phyloP scores from a whole-genome alignment of 2,329 filamentous ascomycete species.

The Dryadomyces quercivorus region DNA sequence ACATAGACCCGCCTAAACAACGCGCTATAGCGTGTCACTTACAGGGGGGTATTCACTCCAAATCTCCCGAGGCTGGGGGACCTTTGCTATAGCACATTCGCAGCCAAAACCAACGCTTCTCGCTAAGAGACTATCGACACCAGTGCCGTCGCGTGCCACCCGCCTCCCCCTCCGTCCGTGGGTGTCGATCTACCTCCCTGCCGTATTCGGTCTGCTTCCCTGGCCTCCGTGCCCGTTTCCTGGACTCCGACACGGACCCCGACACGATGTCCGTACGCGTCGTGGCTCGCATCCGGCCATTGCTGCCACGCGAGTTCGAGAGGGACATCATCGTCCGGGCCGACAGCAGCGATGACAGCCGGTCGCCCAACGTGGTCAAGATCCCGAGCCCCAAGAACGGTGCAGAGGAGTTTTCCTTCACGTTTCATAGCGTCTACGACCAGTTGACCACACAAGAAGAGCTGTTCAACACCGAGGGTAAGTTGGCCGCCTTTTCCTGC shows the following conservation, averaged over 20 bases:
- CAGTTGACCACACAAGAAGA: slow-evolving; percentile 69
- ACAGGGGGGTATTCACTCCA: neutral
- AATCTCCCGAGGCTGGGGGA: neutral
- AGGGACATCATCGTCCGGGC: slow-evolving; percentile 74
- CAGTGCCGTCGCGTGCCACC: neutral
- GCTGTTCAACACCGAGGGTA: slow-evolving; percentile 73
- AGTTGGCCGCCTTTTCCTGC: neutral
- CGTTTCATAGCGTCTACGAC: slow-evolving; percentile 90
- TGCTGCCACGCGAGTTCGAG: slow-evolving; percentile 74
- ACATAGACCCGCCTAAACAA: slow-evolving; percentile 2
- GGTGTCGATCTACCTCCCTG: no score
- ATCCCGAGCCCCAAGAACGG: slow-evolving; percentile 94
- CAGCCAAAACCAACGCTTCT: neutral
- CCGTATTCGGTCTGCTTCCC: neutral
- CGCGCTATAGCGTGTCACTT: neutral
- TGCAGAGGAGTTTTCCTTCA: slow-evolving; percentile 80
- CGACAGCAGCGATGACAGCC: slow-evolving; percentile 48
- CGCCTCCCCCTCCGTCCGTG: no score
- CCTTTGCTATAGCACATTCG: neutral
- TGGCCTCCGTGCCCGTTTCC: neutral
- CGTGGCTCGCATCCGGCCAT: slow-evolving; percentile 78
- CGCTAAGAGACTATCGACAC: neutral
- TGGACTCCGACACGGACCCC: neutral
- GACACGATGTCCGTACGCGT: slow-evolving; percentile 59
- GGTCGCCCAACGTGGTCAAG: slow-evolving; percentile 58